phyloP scores from a whole-genome alignment of 1,284 basidiomycete genomes.

The Inonotus obliquus region DNA sequence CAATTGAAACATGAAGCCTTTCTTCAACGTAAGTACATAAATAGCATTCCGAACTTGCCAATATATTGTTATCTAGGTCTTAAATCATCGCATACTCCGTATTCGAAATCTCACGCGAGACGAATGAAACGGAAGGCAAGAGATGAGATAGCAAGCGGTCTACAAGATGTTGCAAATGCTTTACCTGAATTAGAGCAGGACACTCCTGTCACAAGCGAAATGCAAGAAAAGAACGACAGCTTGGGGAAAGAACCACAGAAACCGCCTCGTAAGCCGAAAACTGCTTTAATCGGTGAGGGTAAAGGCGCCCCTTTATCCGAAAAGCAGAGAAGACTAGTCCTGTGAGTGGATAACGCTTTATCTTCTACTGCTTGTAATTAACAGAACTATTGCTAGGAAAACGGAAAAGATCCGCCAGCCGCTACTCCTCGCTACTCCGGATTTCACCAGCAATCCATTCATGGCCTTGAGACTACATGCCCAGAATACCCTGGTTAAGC shows the following conservation, averaged over 20 bases:
- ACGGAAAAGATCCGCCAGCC: conserved; percentile 67
- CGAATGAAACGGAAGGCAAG: conserved; percentile 67
- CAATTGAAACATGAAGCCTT: conserved; percentile 64
- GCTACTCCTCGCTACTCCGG: conserved; percentile 61
- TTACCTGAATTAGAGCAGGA: conserved; percentile 47
- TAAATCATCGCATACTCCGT: conserved; percentile 47
- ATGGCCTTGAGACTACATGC: conserved; percentile 76
- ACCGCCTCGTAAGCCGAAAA: conserved; percentile 27
- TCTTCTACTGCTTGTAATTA: neutral
- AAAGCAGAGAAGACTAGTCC: conserved; percentile 59
- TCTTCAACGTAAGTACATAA: conserved; percentile 47
- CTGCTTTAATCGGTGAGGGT: conserved; percentile 66
- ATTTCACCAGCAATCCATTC: conserved; percentile 70
- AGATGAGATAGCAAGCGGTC: conserved; percentile 61
- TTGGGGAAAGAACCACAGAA: conserved; percentile 21
- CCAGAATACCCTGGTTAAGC: conserved; percentile 69
- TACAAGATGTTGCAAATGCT: conserved; percentile 54
- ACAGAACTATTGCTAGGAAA: conserved; percentile 38
- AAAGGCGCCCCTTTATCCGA: conserved; percentile 56
- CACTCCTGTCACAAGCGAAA: conserved; percentile 19
- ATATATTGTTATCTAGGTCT: conserved; percentile 40
- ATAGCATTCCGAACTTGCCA: conserved; percentile 10
- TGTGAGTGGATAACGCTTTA: conserved; percentile 40
- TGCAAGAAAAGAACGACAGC: conserved; percentile 3
- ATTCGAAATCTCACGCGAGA: conserved; percentile 72